These are phyloP conservation scores for Parathielavia hyrcaniae DNA, from an alignment of 495 filamentous ascomycete genomes.

Conservation along the genomic window DNA sequence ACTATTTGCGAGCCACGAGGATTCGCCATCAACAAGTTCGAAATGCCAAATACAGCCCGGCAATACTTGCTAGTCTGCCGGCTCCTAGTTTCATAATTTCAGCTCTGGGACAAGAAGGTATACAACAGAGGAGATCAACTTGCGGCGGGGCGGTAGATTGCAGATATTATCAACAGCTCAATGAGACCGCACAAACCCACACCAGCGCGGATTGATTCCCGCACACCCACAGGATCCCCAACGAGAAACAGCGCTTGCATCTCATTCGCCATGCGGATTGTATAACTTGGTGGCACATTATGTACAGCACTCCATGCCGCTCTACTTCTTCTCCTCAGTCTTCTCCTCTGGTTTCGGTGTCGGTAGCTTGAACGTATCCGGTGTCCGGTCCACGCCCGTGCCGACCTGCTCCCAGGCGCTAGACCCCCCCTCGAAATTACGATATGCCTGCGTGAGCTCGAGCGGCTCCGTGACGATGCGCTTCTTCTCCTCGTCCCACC, in stretches of 20 bases:
- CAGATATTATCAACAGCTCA: neutral
- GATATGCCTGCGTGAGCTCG: slow-evolving; percentile 97
- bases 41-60: no score
- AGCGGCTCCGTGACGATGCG: slow-evolving; percentile 95
- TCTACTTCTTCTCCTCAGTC: slow-evolving; percentile 89
- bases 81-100: no score
- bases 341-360: slow-evolving; percentile 91
- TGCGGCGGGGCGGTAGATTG: neutral
- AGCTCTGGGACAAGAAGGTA: no score
- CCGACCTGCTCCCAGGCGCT: slow-evolving; percentile 89
- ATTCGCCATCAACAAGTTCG: no score
- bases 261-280: neutral
- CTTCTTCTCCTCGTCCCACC: slow-evolving; percentile 99
- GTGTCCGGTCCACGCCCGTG: slow-evolving; percentile 67
- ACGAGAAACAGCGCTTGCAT: neutral
- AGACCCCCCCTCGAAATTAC: slow-evolving; percentile 89
- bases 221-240: no score
- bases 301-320: slow-evolving; percentile 19
- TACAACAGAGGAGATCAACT: no score
- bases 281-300: slow-evolving; percentile 21
- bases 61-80: no score
- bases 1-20: no score
- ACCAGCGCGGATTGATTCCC: no score
- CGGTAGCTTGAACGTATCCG: slow-evolving; percentile 88
- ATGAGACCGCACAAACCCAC: neutral